phyloP scores from a whole-genome alignment of 768 basidiomycete species.

The Panaeolus cyanescens region DNA sequence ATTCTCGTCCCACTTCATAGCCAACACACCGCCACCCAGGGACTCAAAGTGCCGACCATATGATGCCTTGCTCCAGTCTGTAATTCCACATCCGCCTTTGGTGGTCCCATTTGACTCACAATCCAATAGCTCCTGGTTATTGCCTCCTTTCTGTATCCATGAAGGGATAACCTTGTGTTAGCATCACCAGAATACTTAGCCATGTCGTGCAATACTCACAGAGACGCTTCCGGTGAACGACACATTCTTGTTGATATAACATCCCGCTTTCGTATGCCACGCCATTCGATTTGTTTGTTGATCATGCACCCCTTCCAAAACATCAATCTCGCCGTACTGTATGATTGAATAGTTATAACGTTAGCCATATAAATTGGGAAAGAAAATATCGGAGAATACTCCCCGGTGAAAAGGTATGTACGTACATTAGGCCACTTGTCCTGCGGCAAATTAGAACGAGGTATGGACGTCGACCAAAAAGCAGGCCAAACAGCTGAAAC shows the following conservation, averaged over 20 bases:
- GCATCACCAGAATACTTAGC: background rate
- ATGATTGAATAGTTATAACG: conserved; percentile 8
- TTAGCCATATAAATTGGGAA: no score
- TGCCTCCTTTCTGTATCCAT: conserved; percentile 27
- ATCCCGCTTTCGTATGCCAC: conserved; percentile 60
- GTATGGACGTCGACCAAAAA: conserved; percentile 53
- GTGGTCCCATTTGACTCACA: conserved; percentile 53
- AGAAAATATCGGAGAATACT: no score
- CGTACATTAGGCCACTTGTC: conserved; percentile 70
- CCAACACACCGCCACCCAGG: conserved; percentile 82
- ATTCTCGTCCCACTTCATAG: conserved; percentile 85
- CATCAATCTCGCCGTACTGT: conserved; percentile 81
- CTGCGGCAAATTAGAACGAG: conserved; percentile 32
- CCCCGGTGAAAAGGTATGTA: background rate
- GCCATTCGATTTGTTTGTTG: conserved; percentile 84
- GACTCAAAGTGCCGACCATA: conserved; percentile 84
- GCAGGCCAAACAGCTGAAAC: conserved; percentile 77
- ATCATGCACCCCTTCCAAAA: conserved; percentile 84
- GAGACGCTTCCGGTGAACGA: conserved; percentile 23
- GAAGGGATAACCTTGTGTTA: background rate
- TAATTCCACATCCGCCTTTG: conserved; percentile 78
- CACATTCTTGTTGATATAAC: conserved; percentile 22
- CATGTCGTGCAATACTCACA: conserved; percentile 15
- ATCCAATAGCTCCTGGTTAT: conserved; percentile 48
- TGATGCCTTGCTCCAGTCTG: conserved; percentile 81